Evolutionary conservation across 2,329 filamentous ascomycete species (phyloP), one percentile per base, ranked within the genome.

Genomic region (Colletotrichum shisoi): DNA sequence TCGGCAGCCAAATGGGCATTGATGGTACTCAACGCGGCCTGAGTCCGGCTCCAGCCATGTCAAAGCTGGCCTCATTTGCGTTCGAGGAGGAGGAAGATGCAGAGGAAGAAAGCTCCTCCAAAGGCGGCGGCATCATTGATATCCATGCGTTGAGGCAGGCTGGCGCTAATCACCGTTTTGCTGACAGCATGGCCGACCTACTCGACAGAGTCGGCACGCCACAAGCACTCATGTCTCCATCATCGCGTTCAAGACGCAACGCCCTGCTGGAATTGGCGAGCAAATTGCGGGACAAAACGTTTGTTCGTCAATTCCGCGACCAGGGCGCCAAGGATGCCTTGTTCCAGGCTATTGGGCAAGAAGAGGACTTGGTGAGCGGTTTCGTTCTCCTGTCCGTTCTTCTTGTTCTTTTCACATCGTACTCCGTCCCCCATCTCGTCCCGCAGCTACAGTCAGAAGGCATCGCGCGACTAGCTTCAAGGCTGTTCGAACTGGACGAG

Each of bases 291-390:
- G 81, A 89, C 57, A 88, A 88, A 72, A 81, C 81, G 0, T 93
- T 91, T 71, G 80, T 87, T 34, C 82, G 83, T 19, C 89, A 91
- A 69, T 93, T 97, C 72, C 84, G 91, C 21, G 89, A 93, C 69
- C 89, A 92, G 71, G 87, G 88, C 7, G 87, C 91, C 63, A 91
- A 92, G 69, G 84, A 88, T 61, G 85, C 85, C 37, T 81, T 97
- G 17, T 85, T 93, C 59, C 82, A 85, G 51, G 84, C 86, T 48
- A 81, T 91, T 11, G 83, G 82, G 0, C 80, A 82, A 56, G 86
- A 90, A 72, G 77, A 82, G 1, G 90, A 93, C 73, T 70, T 83
- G 24, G 79, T 90, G 42, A 83, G 84, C 58, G 88, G 87, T 7
- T 91, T 90, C 72, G 79, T 87, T 1, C 82, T 93, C 15, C 78